Evolutionary conservation across 352 stramenopile genomes (phyloP).

Genomic region (Phytophthora citricola): DNA sequence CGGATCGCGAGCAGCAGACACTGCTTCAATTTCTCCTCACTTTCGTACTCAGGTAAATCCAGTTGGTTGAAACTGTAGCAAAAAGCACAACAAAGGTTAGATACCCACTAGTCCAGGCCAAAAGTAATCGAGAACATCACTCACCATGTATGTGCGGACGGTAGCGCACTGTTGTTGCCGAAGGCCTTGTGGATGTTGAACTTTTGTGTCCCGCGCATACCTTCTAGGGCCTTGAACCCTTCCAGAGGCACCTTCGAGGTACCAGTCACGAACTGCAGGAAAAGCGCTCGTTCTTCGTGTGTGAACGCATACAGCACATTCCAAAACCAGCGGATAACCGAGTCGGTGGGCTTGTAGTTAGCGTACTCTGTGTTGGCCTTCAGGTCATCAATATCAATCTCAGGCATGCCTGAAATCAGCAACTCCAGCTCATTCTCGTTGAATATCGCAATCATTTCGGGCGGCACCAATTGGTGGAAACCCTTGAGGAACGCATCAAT

Average conservation of each 20-base stretch:
- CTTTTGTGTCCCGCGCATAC: constrained; percentile 98
- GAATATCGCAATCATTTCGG: constrained; percentile 93
- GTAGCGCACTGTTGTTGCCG: constrained; percentile 86
- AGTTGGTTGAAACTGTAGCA: constrained; percentile 97
- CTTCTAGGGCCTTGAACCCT: constrained; percentile 98
- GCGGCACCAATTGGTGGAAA: constrained; percentile 92
- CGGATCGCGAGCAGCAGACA: constrained; percentile 98
- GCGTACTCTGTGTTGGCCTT: constrained; percentile 94
- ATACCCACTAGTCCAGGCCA: constrained; percentile 3
- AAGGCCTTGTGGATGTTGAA: constrained; percentile 99
- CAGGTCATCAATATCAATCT: constrained; percentile 95
- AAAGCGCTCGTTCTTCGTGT: constrained; percentile 92
- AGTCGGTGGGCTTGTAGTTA: constrained; percentile 91
- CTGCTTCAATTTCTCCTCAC: constrained; percentile 97
- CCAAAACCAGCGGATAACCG: constrained; percentile 96
- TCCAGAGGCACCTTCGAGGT: constrained; percentile 96
- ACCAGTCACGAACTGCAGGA: constrained; percentile 95
- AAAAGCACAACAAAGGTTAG: constrained; percentile 23
- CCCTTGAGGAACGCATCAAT: constrained; percentile 92
- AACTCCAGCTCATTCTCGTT: constrained; percentile 95
- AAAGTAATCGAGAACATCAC: constrained; percentile 24
- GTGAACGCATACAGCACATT: constrained; percentile 91
- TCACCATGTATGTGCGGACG: constrained; percentile 97
- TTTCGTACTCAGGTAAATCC: constrained; percentile 98
- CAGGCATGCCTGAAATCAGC: constrained; percentile 92